Evolutionary conservation across 768 basidiomycete genomes (phyloP), one percentile per base, ranked within the genome.

Genomic region (Lactarius hengduanensis): DNA sequence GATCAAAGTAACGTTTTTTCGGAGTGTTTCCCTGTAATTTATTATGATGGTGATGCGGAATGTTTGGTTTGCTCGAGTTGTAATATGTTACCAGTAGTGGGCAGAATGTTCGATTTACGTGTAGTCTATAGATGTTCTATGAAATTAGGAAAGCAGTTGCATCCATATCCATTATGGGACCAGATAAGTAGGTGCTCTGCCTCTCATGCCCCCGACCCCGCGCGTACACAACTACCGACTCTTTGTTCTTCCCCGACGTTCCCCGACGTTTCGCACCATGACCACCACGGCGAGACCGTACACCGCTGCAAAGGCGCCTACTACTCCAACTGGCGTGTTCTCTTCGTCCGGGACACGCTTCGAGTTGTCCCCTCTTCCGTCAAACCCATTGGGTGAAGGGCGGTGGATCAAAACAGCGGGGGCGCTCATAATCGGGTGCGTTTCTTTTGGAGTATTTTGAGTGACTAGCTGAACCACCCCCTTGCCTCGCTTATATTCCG

Each of bases 381-480:
- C 76, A 54, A 90, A 90, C 72, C 87, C 87, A 32, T 76, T 91
- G 0, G 88, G 90, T 1, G 84, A 89, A 67, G 89, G 87, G 8
- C 80, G 78, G 28, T 86, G 83, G 73, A 93, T 96, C 73, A 80
- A 82, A 71, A 88, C 87, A 0, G 91, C 91, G 0, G 91, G 82
- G 30, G 89, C 88, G 0, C 79, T 92, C 65, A 82, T 92, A 55
- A 92, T 92, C 68, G 91, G 91, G 90, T 88, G 65, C 59, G 80
- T 78, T 30, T 57, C 38, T 50, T 15, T 58, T 28, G 38, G 59
- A 20, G 36, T 32, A 34, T 59, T 2, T 6, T 22, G 1, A 2
- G 30, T 11, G 53, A 15, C 58, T 66, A 30, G 28, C 57, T 60
- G 20, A 59, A 59, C 43, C 4, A 15, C 50, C 10, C 4, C 26